phyloP scores from a whole-genome alignment of 2,329 filamentous ascomycete genomes.

The Xylariaceae sp. region DNA sequence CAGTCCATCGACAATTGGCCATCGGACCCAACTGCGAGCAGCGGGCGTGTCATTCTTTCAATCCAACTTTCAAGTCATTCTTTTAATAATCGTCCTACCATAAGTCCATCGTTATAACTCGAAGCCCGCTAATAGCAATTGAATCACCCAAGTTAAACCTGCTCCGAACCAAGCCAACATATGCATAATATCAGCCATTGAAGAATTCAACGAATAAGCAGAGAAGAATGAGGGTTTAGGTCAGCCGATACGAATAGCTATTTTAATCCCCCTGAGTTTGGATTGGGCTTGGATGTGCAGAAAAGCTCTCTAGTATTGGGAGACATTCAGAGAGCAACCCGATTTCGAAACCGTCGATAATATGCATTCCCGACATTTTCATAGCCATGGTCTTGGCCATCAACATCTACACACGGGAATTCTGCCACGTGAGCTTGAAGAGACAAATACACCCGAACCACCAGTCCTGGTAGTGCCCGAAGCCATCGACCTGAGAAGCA shows the following conservation, averaged over 20 bases:
- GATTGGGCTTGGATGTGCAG: too few species aligned
- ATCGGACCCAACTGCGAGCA: conserved; percentile 43
- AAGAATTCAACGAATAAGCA: conserved; percentile 13
- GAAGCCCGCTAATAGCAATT: conserved; percentile 19
- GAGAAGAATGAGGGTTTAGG: conserved; percentile 8
- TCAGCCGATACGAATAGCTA: background rate
- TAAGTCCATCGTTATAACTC: conserved; percentile 1
- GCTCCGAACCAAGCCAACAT: background rate
- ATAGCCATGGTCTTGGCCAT: conserved; percentile 24
- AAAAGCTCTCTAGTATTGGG: too few species aligned
- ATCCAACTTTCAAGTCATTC: conserved; percentile 39
- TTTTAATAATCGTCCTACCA: conserved; percentile 26
- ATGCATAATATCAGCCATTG: conserved; percentile 4
- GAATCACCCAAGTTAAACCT: conserved; percentile 1
- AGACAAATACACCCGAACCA: conserved; percentile 13
- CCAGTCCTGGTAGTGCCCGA: conserved; percentile 4
- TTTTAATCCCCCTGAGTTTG: background rate
- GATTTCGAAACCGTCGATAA: conserved; percentile 9
- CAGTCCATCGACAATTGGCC: conserved; percentile 35
- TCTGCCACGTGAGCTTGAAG: conserved; percentile 12
- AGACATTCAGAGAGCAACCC: background rate
- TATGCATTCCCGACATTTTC: conserved; percentile 22
- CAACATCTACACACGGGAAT: conserved; percentile 21
- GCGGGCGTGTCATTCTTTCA: conserved; percentile 57
- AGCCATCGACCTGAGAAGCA: conserved; percentile 8